Evolutionary conservation across 208 protist species (phyloP).

Genomic region (Wallacemonas collosoma): DNA sequence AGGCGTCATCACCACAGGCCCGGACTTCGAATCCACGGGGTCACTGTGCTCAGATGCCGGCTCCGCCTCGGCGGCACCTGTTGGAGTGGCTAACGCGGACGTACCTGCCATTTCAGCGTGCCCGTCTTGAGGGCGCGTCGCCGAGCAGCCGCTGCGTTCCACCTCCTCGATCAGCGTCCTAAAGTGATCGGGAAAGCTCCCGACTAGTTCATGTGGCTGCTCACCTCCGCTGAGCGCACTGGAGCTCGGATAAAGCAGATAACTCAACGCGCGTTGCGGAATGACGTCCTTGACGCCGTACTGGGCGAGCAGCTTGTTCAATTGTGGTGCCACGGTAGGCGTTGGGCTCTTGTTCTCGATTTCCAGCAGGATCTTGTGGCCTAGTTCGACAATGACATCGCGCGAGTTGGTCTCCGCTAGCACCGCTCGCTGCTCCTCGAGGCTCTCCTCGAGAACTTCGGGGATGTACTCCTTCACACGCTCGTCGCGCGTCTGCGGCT

Average conservation of each 20-base stretch:
- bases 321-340: slow-evolving; percentile 81
- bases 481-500: slow-evolving; percentile 82
- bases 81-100: no score
- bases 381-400: slow-evolving; percentile 82
- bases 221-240: slow-evolving; percentile 44
- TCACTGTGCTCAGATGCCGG: neutral
- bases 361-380: slow-evolving; percentile 73
- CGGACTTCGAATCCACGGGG: neutral
- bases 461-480: slow-evolving; percentile 88
- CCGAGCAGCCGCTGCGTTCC: slow-evolving; percentile 74
- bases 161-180: slow-evolving; percentile 78
- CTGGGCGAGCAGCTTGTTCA: slow-evolving; percentile 69
- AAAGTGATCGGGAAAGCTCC: slow-evolving; percentile 83
- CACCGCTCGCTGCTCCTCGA: slow-evolving; percentile 78
- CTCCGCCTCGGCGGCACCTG: no score
- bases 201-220: slow-evolving; percentile 73
- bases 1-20: slow-evolving; percentile 53
- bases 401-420: slow-evolving; percentile 78
- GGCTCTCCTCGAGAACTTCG: slow-evolving; percentile 83
- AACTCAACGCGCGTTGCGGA: slow-evolving; percentile 78
- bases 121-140: slow-evolving; percentile 8
- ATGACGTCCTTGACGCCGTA: slow-evolving; percentile 83
- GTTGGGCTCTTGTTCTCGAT: slow-evolving; percentile 90
- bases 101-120: no score
- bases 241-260: slow-evolving; percentile 80